Evolutionary conservation across 306 rosid species (phyloP), one percentile per base, ranked within the genome.

Genomic region (Alnus glutinosa): DNA sequence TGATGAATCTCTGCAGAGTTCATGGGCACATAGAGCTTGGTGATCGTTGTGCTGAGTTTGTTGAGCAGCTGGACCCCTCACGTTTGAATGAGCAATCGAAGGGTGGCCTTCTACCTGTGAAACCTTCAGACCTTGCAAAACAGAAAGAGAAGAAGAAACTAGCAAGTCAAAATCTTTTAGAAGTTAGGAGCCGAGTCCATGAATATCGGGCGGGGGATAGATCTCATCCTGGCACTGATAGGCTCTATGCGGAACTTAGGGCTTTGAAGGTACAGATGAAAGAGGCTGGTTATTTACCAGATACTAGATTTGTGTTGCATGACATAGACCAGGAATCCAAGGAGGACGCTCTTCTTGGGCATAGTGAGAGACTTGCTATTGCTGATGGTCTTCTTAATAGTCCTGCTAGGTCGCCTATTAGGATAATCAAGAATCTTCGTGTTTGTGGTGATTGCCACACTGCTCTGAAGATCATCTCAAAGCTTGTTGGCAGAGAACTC

Each of bases 161-260:
- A 70, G 77, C 83, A 2, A 86, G 86, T 49, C 88, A 87, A 74
- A 91, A 86, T 87, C 88, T 85, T 73, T 83, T 88, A 67, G 94
- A 89, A 80, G 89, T 87, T 48, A 83, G 90, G 86, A 92, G 94
- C 80, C 84, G 92, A 46, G 93, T 92, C 74, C 97, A 86, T 75
- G 97, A 92, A 86, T 92, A 92, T 83, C 86, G 97, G 76, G 97
- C 97, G 7, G 94, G 97, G 77, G 97, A 92, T 79, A 92, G 91
- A 63, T 88, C 92, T 81, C 97, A 89, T 77, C 94, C 97, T 18
- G 89, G 89, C 16, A 89, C 78, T 79, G 87, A 92, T 63, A 86
- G 83, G 84, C 63, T 90, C 67, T 92, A 92, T 79, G 78, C 92
- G 28, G 78, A 84, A 55, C 93, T 90, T 72, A 84, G 94, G 90